These are phyloP conservation scores for Rhodamnia argentea DNA, from an alignment of 345 rosid genomes.

Conservation along the genomic window DNA sequence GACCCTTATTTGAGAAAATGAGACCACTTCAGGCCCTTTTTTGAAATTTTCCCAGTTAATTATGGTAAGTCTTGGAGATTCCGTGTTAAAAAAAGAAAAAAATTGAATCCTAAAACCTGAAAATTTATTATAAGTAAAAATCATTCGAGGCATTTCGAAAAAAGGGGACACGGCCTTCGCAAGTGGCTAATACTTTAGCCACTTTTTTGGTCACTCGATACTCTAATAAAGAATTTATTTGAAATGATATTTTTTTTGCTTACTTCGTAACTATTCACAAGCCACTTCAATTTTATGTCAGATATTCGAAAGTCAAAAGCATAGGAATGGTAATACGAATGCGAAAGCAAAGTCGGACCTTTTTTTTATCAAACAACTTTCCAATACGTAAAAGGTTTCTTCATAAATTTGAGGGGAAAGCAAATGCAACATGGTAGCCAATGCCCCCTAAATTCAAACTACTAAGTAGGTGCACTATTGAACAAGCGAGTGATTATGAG, in stretches of 20 bases:
- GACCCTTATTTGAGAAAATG: too few relatives aligned
- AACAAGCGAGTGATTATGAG: not conserved
- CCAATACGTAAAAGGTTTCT: not conserved
- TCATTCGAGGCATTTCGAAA: fast-evolving
- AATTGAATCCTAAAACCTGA: not conserved
- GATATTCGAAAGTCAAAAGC: not conserved
- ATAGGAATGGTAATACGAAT: not conserved
- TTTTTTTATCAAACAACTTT: not conserved
- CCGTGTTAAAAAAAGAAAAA: not conserved
- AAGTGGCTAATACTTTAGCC: fast-evolving
- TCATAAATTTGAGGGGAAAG: not conserved
- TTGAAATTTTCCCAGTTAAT: too few relatives aligned
- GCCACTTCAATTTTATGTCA: not conserved
- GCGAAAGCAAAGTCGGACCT: not conserved
- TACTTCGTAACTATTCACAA: not conserved
- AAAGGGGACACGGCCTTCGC: not conserved
- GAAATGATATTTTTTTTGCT: not conserved
- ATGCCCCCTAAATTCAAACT: not conserved
- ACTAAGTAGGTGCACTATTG: not conserved
- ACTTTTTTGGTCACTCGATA: not conserved
- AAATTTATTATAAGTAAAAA: not conserved
- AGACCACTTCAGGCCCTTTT: too few relatives aligned
- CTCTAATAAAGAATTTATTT: not conserved
- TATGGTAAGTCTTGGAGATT: not conserved
- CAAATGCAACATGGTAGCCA: not conserved